A percentile compares a stretch with the other conserved stretches of the same genome.
Evolutionary conservation across 2,329 filamentous ascomycete genomes (phyloP).

Genomic region (Colletotrichum musae): DNA sequence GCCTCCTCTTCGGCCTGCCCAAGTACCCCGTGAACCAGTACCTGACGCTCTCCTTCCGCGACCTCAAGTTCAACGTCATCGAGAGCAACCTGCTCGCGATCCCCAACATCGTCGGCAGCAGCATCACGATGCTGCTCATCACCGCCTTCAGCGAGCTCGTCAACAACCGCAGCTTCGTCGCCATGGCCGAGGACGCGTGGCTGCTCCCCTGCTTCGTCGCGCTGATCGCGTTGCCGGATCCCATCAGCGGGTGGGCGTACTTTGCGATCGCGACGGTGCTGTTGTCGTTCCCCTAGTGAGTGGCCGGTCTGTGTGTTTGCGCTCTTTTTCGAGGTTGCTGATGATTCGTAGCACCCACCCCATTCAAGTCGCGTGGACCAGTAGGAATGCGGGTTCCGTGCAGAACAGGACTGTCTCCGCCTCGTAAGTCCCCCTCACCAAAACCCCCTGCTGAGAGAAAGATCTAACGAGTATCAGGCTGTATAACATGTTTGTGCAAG

Average conservation of each 20-base stretch:
- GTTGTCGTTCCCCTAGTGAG: slow-evolving; percentile 65
- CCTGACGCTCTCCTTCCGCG: slow-evolving; percentile 46
- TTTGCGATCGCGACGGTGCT: slow-evolving; percentile 65
- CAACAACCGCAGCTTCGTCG: slow-evolving; percentile 64
- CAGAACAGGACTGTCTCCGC: slow-evolving; percentile 70
- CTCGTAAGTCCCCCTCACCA: slow-evolving; percentile 51
- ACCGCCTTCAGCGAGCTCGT: slow-evolving; percentile 66
- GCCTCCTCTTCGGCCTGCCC: slow-evolving; percentile 57
- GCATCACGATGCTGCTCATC: slow-evolving; percentile 63
- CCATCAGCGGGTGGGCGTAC: slow-evolving; percentile 60
- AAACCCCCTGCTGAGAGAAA: not conserved
- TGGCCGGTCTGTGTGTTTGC: not conserved
- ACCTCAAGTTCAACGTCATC: slow-evolving; percentile 56
- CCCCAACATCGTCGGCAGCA: slow-evolving; percentile 65
- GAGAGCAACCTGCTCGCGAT: slow-evolving; percentile 58
- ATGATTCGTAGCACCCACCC: slow-evolving; percentile 57
- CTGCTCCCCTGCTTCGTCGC: slow-evolving; percentile 67
- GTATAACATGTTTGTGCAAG: slow-evolving; percentile 65
- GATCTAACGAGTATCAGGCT: slow-evolving; percentile 44
- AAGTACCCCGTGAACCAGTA: slow-evolving; percentile 45
- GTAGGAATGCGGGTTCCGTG: slow-evolving; percentile 71
- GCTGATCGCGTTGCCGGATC: slow-evolving; percentile 56
- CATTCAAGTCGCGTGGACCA: slow-evolving; percentile 70
- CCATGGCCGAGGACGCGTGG: slow-evolving; percentile 66
- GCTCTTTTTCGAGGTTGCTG: not conserved